Evolutionary conservation across 2,329 filamentous ascomycete genomes (phyloP), one percentile per base, ranked within the genome.

Genomic region (Fusarium nisikadoi): DNA sequence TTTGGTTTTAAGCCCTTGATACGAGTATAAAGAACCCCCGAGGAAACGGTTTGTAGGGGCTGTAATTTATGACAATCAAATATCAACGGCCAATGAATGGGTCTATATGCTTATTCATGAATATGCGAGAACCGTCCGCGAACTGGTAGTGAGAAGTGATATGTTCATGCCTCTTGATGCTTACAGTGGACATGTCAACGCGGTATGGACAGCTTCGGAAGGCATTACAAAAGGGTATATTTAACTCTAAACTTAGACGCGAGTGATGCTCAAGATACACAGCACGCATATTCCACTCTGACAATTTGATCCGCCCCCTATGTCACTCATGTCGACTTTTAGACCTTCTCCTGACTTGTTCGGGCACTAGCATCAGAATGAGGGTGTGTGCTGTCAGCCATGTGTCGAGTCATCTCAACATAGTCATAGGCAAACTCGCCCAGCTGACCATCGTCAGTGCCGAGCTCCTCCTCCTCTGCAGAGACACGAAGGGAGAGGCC

Each of bases 371-470:
- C 57, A 68, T 74, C 74, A 38, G 73, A 70, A 52, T 56, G 55
- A n/a, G 70, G 63, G 62, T 73, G 72, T 12, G 72, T 72, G 29
- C 75, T 68, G 62, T 82, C 86, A 66, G 81, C 83, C 61, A 94
- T 89, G 75, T 95, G 92, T 61, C 88, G 85, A 43, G 85, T 85
- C 52, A 90, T 79, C 87, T 94, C 92, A 75, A 94, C 92, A 80
- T 94, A 94, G 80, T 94, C 92, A 84, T 94, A 94, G 33, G 92
- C 92, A 77, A 94, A 94, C 83, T 95, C 93, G 81, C 93, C 93
- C 56, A 94, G 90, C 84, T 94, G 91, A 79, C 89, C 88, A 77
- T 94, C 92, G 77, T 94, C 93, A 35, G 90, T 83, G 55, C 92
- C 92, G 29, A 92, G 84, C 58, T 93, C 87, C 82, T 93, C 92